A percentile compares a stretch with the other conserved stretches of the same genome.
phyloP scores from a whole-genome alignment of 139 green algal species.

The Edaphochlamys debaryana region DNA sequence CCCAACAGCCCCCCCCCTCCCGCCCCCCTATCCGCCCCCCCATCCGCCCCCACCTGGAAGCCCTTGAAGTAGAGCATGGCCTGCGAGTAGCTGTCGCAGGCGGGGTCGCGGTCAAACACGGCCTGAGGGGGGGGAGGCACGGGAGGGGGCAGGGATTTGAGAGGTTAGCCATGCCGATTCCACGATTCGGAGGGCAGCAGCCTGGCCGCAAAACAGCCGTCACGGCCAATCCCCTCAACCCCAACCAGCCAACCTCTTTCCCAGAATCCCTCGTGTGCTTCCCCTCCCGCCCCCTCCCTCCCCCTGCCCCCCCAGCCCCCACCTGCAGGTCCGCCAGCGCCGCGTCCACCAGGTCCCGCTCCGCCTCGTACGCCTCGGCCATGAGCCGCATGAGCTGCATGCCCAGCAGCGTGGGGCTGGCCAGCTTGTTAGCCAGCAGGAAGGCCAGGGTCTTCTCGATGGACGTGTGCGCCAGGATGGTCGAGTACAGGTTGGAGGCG shows the following conservation, averaged over 20 bases:
- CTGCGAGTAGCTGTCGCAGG: conserved; percentile 83
- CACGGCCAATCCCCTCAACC: too few species aligned
- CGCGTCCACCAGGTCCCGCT: conserved; percentile 70
- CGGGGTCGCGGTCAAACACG: conserved; percentile 81
- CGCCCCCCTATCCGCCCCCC: too few species aligned
- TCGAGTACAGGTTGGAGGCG: conserved; percentile 90
- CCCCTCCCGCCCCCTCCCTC: too few species aligned
- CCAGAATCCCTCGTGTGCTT: too few species aligned
- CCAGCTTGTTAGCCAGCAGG: conserved; percentile 96
- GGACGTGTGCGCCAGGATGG: conserved; percentile 86
- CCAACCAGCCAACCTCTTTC: too few species aligned
- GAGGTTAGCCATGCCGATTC: too few species aligned
- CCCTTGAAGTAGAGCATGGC: conserved; percentile 96
- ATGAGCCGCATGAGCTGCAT: conserved; percentile 82
- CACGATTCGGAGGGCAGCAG: too few species aligned
- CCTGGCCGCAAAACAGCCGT: too few species aligned
- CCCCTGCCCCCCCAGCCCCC: too few species aligned
- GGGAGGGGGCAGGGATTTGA: too few species aligned
- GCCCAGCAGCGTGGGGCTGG: conserved; percentile 83
- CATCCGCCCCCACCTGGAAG: too few species aligned
- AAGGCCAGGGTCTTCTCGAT: conserved; percentile 88
- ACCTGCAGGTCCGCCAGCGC: conserved; percentile 80
- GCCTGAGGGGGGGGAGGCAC: conserved; percentile 4
- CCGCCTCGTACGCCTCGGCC: conserved; percentile 53
- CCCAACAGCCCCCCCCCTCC: too few species aligned